Evolutionary conservation across 148 eudicot species (phyloP).

Genomic region (Camellia granthamiana): DNA sequence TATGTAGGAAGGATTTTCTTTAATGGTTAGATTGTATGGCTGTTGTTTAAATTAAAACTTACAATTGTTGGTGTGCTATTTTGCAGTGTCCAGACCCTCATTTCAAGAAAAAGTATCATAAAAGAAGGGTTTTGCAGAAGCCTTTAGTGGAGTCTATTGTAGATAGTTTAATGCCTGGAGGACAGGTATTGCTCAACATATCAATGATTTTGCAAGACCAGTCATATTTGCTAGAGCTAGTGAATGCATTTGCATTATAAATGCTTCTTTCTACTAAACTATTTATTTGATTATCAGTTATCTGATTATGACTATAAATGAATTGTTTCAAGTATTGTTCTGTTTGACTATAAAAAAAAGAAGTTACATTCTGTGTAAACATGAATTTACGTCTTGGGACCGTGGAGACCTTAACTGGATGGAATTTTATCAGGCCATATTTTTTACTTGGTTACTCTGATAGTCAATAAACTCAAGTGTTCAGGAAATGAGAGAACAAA

Average conservation of each 20-base stretch:
- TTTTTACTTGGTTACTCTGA: neutral
- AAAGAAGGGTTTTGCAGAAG: constrained; percentile 91
- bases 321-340: neutral
- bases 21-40: neutral
- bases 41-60: constrained; percentile 1
- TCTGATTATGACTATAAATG: neutral
- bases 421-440: neutral
- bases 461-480: neutral
- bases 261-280: neutral
- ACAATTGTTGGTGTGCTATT: neutral
- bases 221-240: neutral
- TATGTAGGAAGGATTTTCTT: no score
- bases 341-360: neutral
- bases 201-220: neutral
- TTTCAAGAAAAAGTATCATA: constrained; percentile 82
- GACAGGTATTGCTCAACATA: constrained; percentile 56
- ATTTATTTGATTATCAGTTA: neutral
- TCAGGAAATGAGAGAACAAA: neutral
- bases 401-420: neutral
- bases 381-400: neutral
- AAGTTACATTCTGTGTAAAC: no score
- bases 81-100: constrained; percentile 97
- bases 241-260: neutral
- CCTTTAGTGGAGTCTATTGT: constrained; percentile 75
- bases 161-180: constrained; percentile 47